Evolutionary conservation across 75 land plant genomes (phyloP).

Genomic region (Sequoia sempervirens): DNA sequence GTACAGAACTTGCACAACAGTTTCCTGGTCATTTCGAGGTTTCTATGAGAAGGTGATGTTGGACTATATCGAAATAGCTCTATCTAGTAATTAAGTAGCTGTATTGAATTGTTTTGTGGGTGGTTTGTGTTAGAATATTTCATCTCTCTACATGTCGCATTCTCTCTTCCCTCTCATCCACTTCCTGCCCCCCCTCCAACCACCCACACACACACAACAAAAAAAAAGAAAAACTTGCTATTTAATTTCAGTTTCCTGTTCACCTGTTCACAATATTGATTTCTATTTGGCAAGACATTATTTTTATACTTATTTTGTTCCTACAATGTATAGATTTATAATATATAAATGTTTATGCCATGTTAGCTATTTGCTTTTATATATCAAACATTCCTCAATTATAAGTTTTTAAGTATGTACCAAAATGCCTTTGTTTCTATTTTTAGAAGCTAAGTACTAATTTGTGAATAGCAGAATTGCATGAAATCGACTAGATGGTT

Average conservation of each 20-base stretch:
- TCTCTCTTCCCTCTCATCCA: not conserved
- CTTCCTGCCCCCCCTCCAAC: too few species aligned
- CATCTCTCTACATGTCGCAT: too few species aligned
- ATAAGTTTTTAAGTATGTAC: not conserved
- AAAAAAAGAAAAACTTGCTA: not conserved
- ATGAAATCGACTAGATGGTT: not conserved
- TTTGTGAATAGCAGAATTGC: not conserved
- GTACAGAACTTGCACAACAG: slow-evolving; percentile 90
- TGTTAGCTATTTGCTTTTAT: not conserved
- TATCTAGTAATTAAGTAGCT: not conserved
- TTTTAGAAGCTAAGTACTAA: not conserved
- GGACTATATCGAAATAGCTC: not conserved
- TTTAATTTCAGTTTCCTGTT: not conserved
- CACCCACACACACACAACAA: too few species aligned
- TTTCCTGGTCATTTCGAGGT: slow-evolving; percentile 91
- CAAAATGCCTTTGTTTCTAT: not conserved
- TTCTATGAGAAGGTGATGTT: slow-evolving; percentile 86
- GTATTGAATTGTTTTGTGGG: not conserved
- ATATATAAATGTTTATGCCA: not conserved
- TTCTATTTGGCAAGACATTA: not conserved
- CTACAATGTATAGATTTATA: too few species aligned
- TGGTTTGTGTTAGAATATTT: slow-evolving; percentile 4
- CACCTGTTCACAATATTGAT: not conserved
- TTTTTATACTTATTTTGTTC: not conserved
- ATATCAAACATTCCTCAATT: too few species aligned